Percentiles rank a stretch among this genome's conserved stretches.
These are phyloP conservation scores for Pascua sp. DNA, from an alignment of 1,284 basidiomycete species.

Conservation along the genomic window DNA sequence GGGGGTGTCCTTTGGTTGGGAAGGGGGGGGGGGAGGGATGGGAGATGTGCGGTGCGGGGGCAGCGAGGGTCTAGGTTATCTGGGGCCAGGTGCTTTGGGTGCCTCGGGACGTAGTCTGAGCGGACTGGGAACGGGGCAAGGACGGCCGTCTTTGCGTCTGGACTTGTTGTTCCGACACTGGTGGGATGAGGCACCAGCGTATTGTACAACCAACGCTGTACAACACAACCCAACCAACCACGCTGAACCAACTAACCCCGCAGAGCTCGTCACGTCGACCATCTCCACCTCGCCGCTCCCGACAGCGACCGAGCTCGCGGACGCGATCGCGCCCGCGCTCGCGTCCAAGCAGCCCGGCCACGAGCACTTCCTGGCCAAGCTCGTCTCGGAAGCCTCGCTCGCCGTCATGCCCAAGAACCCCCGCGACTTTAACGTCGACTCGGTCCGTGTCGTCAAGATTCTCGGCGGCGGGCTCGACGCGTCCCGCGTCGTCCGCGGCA, in stretches of 20 bases:
- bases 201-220: too few species aligned
- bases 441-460: constrained; percentile 97
- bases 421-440: constrained; percentile 94
- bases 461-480: constrained; percentile 83
- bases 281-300: constrained; percentile 63
- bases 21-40: too few species aligned
- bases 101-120: too few species aligned
- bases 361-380: constrained; percentile 74
- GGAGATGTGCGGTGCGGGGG: background rate
- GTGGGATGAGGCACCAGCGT: too few species aligned
- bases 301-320: constrained; percentile 68
- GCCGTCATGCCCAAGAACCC: constrained; percentile 85
- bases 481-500: constrained; percentile 89
- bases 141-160: constrained; percentile 11
- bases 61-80: too few species aligned
- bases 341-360: constrained; percentile 96
- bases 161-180: too few species aligned
- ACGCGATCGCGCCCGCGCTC: constrained; percentile 83
- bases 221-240: too few species aligned
- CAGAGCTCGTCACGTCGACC: constrained; percentile 26
- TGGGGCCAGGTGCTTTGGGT: too few species aligned
- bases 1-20: too few species aligned
- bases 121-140: too few species aligned
- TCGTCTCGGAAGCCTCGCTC: constrained; percentile 90
- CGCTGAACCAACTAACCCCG: constrained; percentile 1